Evolutionary conservation across 192 early-diverging fungal genomes (phyloP), one percentile per base, ranked within the genome.

Genomic region (Coemansia sp.): DNA sequence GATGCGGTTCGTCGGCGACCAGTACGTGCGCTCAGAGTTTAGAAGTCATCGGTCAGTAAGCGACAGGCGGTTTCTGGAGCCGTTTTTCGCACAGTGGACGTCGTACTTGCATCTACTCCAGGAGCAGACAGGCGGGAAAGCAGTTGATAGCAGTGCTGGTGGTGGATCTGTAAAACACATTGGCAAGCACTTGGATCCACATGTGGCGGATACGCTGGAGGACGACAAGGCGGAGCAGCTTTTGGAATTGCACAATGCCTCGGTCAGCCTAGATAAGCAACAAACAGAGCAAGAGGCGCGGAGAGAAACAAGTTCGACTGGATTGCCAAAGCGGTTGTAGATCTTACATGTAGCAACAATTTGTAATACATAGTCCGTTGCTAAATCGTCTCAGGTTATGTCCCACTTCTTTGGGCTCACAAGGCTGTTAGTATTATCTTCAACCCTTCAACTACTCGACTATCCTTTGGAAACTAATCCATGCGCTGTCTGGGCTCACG

Each of bases 151-250:
- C 29, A 33, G 16, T 13, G 59, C 24, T 33, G 37, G 40, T 17
- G 36, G 59, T 0, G 21, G 36, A 0, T 27, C 39, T n/a, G 7
- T 9, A 10, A 63, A 61, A 59, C 33, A 64, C 11, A 54, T 83
- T 21, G 80, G 80, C 35, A 73, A 65, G 35, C 68, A 75, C 53
- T 63, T 84, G 33, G 77, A 75, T 51, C 46, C 64, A 8, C 62
- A 65, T 10, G n/a, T 75, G n/a, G 59, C 79, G 27, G 70, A 79
- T 4, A 57, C 41, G 48, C 66, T 84, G 31, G 81, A 79, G 14
- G 81, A 84, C 35, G 81, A 79, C 48, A 84, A 79, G 66, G 81
- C 81, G 3, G 71, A 79, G 62, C 81, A 84, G 65, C 64, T 84
- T 40, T 67, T 84, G 39, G 77, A 79, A 44, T 65, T 84, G 35